Evolutionary conservation across 2,329 filamentous ascomycete species (phyloP), one percentile per base, ranked within the genome.

Genomic region (Hymenoscyphus scutula): DNA sequence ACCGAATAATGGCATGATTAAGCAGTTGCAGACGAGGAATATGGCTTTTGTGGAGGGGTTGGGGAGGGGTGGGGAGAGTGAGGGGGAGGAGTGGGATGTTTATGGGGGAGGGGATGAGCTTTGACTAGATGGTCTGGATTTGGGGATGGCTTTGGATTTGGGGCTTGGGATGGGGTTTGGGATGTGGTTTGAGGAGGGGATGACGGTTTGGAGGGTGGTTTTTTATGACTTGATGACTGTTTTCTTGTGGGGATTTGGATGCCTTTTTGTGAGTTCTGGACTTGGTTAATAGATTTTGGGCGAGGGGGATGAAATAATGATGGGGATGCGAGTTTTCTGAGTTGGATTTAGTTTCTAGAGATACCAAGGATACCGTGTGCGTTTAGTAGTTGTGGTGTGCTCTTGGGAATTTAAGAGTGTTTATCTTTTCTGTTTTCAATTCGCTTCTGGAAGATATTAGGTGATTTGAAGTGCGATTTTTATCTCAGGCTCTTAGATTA

Each of bases 1-100:
- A 38, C 63, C 66, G 8, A 66, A 72, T 37, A 57, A 45, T 3
- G 54, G 53, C 3, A 64, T 59, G 25, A 61, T 71, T 23, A 70
- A 65, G 59, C 38, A 51, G 25, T 32, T 53, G 17, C 15, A 25
- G 38, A 30, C 45, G 19, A 25, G 11, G 2, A 41, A 32, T 30
- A 15, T n/a, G 19, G 25, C n/a, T 5, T 30, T 48, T 11, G 7
- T 23, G 2, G 56, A 51, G 17, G 19, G 10, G 15, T 15, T 51
- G n/a, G 56, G 56, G 23, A 17, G 30, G 19, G 27, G 37, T 15
- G 15, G 5, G 27, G 37, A 23, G 34, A n/a, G n/a, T n/a, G 56
- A 58, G n/a, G 56, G 38, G 7, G 13, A 41, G 7, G 6, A 29
- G 27, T 29, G 27, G 27, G 27, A 29, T 29, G 27, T 29, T 29